Percentiles rank a stretch among this genome's conserved stretches.
Evolutionary conservation across 2,329 filamentous ascomycete species (phyloP).

Genomic region (Biscogniauxia sp.): DNA sequence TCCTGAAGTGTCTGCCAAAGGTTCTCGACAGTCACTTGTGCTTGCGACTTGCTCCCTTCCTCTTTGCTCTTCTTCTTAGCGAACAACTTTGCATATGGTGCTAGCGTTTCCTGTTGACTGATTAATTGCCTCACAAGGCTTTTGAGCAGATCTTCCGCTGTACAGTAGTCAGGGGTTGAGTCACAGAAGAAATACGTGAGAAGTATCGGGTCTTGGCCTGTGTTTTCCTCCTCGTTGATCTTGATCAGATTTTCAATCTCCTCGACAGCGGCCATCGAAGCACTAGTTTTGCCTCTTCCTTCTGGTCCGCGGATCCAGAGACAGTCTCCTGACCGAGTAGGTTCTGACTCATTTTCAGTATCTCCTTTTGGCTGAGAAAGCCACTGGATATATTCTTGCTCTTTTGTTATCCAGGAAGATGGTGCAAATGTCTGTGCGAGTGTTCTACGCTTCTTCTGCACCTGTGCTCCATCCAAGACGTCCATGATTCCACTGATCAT

Average conservation of each 20-base stretch:
- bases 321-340: conserved; percentile 28
- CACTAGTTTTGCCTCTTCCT: conserved; percentile 42
- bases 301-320: conserved; percentile 41
- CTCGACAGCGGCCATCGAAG: conserved; percentile 37
- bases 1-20: conserved; percentile 42
- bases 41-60: conserved; percentile 26
- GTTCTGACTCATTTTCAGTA: conserved; percentile 1
- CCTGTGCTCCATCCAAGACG: conserved; percentile 33
- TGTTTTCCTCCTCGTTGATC: conserved; percentile 18
- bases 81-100: conserved; percentile 37
- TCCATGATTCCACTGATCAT: conserved; percentile 34
- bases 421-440: conserved; percentile 31
- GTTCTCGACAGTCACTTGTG: conserved; percentile 37
- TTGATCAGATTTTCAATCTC: conserved; percentile 34
- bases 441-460: conserved; percentile 33
- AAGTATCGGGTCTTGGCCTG: conserved; percentile 28
- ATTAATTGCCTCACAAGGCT: conserved; percentile 40
- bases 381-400: conserved; percentile 37
- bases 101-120: conserved; percentile 31
- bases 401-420: conserved; percentile 39
- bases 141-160: conserved; percentile 41
- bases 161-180: conserved; percentile 34
- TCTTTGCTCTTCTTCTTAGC: conserved; percentile 33
- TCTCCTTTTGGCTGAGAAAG: conserved; percentile 21
- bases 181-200: conserved; percentile 44